These are phyloP conservation scores for Sungouiella thailandica DNA, from an alignment of 805 yeast species.

Conservation along the genomic window DNA sequence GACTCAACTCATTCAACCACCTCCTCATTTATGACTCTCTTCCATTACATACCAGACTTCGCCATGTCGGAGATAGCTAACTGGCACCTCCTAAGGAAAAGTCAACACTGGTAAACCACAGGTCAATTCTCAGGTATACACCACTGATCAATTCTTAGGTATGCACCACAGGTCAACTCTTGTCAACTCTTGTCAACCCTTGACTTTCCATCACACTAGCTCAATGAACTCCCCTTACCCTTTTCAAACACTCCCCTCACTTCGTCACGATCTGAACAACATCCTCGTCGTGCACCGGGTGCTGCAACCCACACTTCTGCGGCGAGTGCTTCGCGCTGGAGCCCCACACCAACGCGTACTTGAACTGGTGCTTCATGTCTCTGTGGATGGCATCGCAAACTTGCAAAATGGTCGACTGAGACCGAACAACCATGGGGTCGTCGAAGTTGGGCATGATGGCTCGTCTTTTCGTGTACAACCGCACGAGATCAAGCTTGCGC, in stretches of 20 bases:
- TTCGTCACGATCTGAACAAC: conserved; percentile 89
- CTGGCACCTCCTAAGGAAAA: too few species aligned
- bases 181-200: too few species aligned
- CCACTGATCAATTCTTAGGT: too few species aligned
- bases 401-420: conserved; percentile 70
- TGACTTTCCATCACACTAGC: too few species aligned
- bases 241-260: conserved; percentile 36
- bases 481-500: conserved; percentile 74
- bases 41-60: too few species aligned
- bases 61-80: too few species aligned
- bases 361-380: conserved; percentile 86
- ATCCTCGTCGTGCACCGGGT: conserved; percentile 84
- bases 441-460: conserved; percentile 75
- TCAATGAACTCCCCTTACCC: too few species aligned
- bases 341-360: conserved; percentile 96
- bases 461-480: conserved; percentile 84
- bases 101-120: too few species aligned
- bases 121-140: too few species aligned
- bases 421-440: conserved; percentile 90
- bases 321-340: conserved; percentile 92
- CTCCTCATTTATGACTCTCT: too few species aligned
- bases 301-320: conserved; percentile 89
- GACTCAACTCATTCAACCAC: too few species aligned
- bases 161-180: too few species aligned
- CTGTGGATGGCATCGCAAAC: conserved; percentile 91